These are phyloP conservation scores for Thalassiosira hispida DNA, from an alignment of 352 stramenopile species.

Conservation along the genomic window DNA sequence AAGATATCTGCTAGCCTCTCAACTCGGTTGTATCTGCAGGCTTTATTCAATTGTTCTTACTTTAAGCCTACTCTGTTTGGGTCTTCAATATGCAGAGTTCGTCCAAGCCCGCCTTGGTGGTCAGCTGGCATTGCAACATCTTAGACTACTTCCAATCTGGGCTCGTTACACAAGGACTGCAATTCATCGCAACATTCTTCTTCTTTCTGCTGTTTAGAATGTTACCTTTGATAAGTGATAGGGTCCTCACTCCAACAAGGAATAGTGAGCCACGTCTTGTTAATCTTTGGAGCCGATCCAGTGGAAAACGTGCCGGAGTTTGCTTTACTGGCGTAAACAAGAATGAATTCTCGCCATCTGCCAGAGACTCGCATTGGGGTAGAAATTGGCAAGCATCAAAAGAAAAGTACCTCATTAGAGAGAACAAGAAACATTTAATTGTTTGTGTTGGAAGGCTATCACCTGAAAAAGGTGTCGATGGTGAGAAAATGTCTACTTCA, in stretches of 20 bases:
- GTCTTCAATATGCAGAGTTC: slow-evolving; percentile 6
- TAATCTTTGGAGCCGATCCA: slow-evolving; percentile 38
- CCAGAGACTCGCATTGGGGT: slow-evolving; percentile 46
- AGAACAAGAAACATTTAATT: slow-evolving; percentile 55
- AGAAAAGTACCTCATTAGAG: slow-evolving; percentile 39
- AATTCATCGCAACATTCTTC: no score
- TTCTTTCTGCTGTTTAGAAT: slow-evolving; percentile 56
- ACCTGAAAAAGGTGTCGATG: slow-evolving; percentile 61
- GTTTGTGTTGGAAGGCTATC: slow-evolving; percentile 59
- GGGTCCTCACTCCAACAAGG: slow-evolving; percentile 58
- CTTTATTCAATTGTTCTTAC: no score
- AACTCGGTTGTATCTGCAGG: no score
- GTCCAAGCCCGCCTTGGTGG: slow-evolving; percentile 52
- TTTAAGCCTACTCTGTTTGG: background rate
- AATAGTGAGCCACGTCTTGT: slow-evolving; percentile 53
- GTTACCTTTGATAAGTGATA: slow-evolving; percentile 53
- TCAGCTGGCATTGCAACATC: slow-evolving; percentile 67
- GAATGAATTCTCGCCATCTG: slow-evolving; percentile 43
- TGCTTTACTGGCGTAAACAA: slow-evolving; percentile 61
- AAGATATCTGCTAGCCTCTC: background rate
- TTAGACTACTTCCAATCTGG: slow-evolving; percentile 60
- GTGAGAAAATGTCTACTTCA: background rate
- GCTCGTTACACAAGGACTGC: no score
- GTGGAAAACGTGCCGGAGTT: slow-evolving; percentile 43
- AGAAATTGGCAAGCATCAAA: slow-evolving; percentile 46